Evolutionary conservation across 2,329 filamentous ascomycete genomes (phyloP).

Genomic region (Aspergillus intermedius): DNA sequence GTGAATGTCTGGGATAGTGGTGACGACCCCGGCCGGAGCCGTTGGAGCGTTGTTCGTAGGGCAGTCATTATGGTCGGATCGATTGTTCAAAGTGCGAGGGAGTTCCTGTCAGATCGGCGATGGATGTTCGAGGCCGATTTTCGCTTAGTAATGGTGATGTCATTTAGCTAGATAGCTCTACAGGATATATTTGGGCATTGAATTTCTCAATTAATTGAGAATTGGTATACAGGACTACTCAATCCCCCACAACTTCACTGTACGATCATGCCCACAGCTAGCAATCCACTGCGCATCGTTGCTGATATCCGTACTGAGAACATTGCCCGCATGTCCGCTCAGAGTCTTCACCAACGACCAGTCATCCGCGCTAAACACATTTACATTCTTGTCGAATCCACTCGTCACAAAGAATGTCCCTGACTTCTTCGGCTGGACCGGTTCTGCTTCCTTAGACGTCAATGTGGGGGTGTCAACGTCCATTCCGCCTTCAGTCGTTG

Average conservation of each 20-base stretch:
- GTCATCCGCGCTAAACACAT: conserved; percentile 92
- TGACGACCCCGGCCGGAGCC: too few relatives aligned
- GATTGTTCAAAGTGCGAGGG: neutral
- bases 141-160: neutral
- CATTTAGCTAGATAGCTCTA: neutral
- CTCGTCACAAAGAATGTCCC: conserved; percentile 86
- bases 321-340: conserved; percentile 84
- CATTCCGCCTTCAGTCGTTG: conserved; percentile 53
- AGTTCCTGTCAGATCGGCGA: too few relatives aligned
- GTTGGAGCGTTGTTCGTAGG: neutral
- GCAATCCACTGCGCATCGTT: conserved; percentile 85
- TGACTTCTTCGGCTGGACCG: conserved; percentile 68
- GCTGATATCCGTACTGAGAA: conserved; percentile 84
- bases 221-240: conserved; percentile 49
- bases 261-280: conserved; percentile 87
- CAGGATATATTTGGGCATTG: too few relatives aligned
- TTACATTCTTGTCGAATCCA: conserved; percentile 92
- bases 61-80: neutral
- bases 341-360: conserved; percentile 85
- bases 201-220: too few relatives aligned
- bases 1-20: too few relatives aligned
- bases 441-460: conserved; percentile 11
- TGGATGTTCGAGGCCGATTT: too few relatives aligned
- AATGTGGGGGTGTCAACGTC: conserved; percentile 22
- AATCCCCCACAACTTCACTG: conserved; percentile 91